Percentiles rank a stretch among this genome's conserved stretches.
Evolutionary conservation across 2,329 filamentous ascomycete species (phyloP).

Genomic region (Colletotrichum filicis): DNA sequence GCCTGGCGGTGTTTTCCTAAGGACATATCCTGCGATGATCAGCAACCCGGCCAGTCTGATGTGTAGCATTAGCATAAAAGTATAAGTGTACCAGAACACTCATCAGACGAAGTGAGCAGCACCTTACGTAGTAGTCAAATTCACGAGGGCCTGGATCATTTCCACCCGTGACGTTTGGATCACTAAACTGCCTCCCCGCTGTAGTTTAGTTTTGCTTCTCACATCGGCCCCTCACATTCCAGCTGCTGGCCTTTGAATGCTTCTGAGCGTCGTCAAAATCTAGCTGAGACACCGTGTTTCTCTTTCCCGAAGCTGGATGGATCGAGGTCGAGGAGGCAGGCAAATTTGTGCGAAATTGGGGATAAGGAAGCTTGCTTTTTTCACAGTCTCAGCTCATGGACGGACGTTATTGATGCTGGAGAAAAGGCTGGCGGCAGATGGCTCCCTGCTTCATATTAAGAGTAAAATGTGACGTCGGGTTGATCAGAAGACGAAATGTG

Average conservation of each 20-base stretch:
- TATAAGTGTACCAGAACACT: neutral
- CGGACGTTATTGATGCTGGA: neutral
- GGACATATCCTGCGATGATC: neutral
- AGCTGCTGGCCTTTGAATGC: neutral
- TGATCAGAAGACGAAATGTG: neutral
- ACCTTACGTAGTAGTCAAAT: neutral
- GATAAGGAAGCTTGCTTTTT: neutral
- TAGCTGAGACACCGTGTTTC: neutral
- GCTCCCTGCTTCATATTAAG: neutral
- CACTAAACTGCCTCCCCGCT: neutral
- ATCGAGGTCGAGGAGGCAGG: neutral
- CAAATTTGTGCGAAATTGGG: neutral
- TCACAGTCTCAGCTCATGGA: neutral
- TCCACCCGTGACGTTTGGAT: neutral
- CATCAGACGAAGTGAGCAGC: neutral
- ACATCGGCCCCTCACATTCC: neutral
- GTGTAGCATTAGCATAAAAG: neutral
- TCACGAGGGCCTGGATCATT: neutral
- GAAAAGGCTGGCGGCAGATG: neutral
- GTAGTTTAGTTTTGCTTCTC: neutral
- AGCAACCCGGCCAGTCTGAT: neutral
- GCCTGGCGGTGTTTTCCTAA: neutral
- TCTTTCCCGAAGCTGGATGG: neutral
- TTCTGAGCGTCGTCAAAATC: neutral
- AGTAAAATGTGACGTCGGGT: neutral